phyloP scores from a whole-genome alignment of 1,139 yeast genomes.

The Pneumocystis canis region DNA sequence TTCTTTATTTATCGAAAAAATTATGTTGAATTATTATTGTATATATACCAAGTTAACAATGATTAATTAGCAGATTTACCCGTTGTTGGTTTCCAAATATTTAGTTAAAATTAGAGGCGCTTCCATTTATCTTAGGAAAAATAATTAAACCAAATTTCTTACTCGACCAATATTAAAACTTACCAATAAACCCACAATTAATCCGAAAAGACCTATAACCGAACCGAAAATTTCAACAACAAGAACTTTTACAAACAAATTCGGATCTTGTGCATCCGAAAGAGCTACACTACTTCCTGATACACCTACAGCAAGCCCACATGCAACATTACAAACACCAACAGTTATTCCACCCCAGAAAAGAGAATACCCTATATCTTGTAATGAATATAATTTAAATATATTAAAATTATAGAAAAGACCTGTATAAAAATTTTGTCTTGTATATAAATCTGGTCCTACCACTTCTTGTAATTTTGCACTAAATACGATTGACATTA shows the following conservation, averaged over 20 bases:
- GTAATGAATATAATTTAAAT: not conserved
- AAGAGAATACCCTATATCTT: conserved; percentile 41
- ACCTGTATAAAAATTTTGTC: conserved; percentile 75
- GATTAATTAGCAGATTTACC: too few relatives aligned
- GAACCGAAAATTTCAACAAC: conserved; percentile 94
- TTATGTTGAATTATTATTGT: too few relatives aligned
- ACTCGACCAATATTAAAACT: not conserved
- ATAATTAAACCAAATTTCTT: not conserved
- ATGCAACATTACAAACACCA: conserved; percentile 79
- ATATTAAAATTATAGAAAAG: too few relatives aligned
- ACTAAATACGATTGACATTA: conserved; percentile 94
- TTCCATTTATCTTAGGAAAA: not conserved
- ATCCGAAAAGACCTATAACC: conserved; percentile 70
- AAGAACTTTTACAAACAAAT: conserved; percentile 85
- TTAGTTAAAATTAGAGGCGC: not conserved
- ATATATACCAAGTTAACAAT: too few relatives aligned
- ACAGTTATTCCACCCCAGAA: conserved; percentile 99
- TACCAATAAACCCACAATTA: conserved; percentile 13
- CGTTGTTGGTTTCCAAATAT: not conserved
- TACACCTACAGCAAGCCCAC: conserved; percentile 95
- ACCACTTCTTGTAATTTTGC: conserved; percentile 71
- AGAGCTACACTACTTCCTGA: conserved; percentile 98
- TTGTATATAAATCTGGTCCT: conserved; percentile 46
- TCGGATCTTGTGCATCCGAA: conserved; percentile 93
- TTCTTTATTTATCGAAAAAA: too few relatives aligned